Percentiles rank a stretch among this genome's conserved stretches.
These are phyloP conservation scores for Aphanomyces euteiches DNA, from an alignment of 352 stramenopile genomes.

Conservation along the genomic window DNA sequence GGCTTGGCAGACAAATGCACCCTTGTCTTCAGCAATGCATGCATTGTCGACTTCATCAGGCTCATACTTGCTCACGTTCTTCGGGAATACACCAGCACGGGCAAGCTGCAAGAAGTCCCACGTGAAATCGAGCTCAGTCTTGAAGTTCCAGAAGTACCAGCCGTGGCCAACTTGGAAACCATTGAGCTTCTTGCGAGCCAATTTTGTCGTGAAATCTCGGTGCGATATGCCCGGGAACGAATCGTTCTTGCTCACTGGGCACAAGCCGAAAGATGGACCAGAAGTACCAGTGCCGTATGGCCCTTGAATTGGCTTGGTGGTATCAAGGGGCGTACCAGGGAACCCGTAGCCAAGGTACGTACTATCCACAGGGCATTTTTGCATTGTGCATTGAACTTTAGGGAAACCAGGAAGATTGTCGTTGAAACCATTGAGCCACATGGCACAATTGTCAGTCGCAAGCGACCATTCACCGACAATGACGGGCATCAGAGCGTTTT, in stretches of 20 bases:
- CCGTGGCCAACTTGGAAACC: slow-evolving; percentile 88
- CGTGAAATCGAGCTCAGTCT: slow-evolving; percentile 86
- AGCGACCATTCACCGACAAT: slow-evolving; percentile 95
- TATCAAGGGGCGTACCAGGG: slow-evolving; percentile 84
- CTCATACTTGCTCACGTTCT: slow-evolving; percentile 70
- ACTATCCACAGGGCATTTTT: slow-evolving; percentile 69
- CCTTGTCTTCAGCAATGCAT: slow-evolving; percentile 65
- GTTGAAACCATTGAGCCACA: slow-evolving; percentile 85
- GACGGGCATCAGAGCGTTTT: slow-evolving; percentile 89
- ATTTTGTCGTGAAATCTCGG: slow-evolving; percentile 64
- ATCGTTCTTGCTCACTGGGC: slow-evolving; percentile 81
- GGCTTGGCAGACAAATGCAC: slow-evolving; percentile 59
- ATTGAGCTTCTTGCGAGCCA: slow-evolving; percentile 91
- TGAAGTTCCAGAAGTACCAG: slow-evolving; percentile 97
- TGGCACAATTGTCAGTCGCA: slow-evolving; percentile 73
- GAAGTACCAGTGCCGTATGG: slow-evolving; percentile 76
- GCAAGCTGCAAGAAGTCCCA: slow-evolving; percentile 86
- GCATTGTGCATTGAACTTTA: slow-evolving; percentile 86
- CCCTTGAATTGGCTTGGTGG: slow-evolving; percentile 80
- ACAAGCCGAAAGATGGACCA: slow-evolving; percentile 86
- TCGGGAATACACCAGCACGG: slow-evolving; percentile 58
- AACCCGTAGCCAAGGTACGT: slow-evolving; percentile 88
- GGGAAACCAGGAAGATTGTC: slow-evolving; percentile 91
- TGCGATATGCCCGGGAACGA: slow-evolving; percentile 81
- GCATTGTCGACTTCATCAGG: slow-evolving; percentile 58